Conservation (phyloP, 768 basidiomycete genomes). For the Dioszegia crocea region DNA sequence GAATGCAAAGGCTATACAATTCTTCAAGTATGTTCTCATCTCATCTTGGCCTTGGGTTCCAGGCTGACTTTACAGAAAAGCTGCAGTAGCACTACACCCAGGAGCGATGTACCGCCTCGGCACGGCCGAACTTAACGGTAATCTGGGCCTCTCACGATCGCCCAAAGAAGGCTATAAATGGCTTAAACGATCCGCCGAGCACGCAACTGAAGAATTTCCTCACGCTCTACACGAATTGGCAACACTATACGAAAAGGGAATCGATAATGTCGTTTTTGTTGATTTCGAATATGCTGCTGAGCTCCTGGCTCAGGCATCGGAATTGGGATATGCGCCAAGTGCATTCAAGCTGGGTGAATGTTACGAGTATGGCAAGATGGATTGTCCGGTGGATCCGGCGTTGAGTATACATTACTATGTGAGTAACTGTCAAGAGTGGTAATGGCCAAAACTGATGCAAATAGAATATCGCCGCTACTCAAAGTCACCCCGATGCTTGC, state of each 20-base stretch:
- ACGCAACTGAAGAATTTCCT: conserved; percentile 81
- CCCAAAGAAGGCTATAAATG: conserved; percentile 98
- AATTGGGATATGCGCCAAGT: conserved; percentile 92
- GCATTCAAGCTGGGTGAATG: conserved; percentile 95
- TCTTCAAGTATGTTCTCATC: conserved; percentile 59
- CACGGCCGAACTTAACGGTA: conserved; percentile 91
- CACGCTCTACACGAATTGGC: conserved; percentile 94
- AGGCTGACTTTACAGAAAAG: conserved; percentile 57
- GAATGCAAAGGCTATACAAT: conserved; percentile 81
- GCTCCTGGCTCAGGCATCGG: conserved; percentile 87
- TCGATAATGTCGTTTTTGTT: conserved; percentile 94
- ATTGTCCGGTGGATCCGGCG: conserved; percentile 94
- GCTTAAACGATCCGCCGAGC: conserved; percentile 94
- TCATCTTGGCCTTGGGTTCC: not conserved
- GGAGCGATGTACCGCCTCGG: conserved; percentile 96
- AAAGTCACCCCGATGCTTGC: conserved; percentile 92
- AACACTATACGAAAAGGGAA: conserved; percentile 90
- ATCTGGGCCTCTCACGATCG: conserved; percentile 75
- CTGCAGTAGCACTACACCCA: conserved; percentile 82
- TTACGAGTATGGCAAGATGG: conserved; percentile 99
- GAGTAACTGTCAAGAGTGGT: conserved; percentile 40
- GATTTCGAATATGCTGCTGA: conserved; percentile 94
- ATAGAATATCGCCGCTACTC: conserved; percentile 96
- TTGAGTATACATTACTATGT: conserved; percentile 98
- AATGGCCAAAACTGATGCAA: conserved; percentile 3